A percentile compares a stretch with the other conserved stretches of the same genome.
These are phyloP conservation scores for Didymosphaeria variabile DNA, from an alignment of 2,329 filamentous ascomycete genomes.

Conservation along the genomic window DNA sequence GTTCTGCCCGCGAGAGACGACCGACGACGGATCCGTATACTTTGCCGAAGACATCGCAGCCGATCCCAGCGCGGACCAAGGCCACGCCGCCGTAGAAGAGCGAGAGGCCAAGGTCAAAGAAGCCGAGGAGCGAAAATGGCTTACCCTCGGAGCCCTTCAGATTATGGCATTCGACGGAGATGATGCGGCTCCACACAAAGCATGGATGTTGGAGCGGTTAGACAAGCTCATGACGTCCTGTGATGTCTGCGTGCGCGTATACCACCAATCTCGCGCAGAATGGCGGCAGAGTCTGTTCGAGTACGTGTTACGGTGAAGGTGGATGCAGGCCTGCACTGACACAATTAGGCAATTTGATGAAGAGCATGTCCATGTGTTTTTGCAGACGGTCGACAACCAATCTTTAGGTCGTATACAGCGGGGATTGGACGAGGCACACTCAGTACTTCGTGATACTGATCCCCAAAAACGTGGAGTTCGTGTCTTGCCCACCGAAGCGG, in stretches of 20 bases:
- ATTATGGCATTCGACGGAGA: constrained; percentile 60
- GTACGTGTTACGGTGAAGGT: constrained; percentile 18
- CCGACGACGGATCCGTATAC: constrained; percentile 47
- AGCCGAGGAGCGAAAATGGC: constrained; percentile 51
- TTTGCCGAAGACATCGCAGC: constrained; percentile 56
- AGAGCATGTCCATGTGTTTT: constrained; percentile 56
- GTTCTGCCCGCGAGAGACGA: constrained; percentile 56
- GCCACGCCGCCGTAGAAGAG: constrained; percentile 35
- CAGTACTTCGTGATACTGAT: constrained; percentile 55
- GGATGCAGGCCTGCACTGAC: constrained; percentile 21
- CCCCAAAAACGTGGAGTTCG: constrained; percentile 61
- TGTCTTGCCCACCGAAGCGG: constrained; percentile 65
- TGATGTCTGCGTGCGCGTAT: constrained; percentile 61
- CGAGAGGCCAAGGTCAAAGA: constrained; percentile 46
- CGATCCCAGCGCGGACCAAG: constrained; percentile 40
- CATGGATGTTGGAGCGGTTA: constrained; percentile 52
- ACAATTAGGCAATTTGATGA: constrained; percentile 50
- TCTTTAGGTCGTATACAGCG: constrained; percentile 55
- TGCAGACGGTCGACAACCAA: constrained; percentile 56
- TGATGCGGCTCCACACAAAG: constrained; percentile 55
- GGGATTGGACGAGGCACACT: constrained; percentile 54
- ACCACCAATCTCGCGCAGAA: constrained; percentile 54
- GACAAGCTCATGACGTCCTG: constrained; percentile 55
- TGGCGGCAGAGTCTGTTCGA: constrained; percentile 53
- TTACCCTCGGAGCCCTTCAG: constrained; percentile 53